Evolutionary conservation across 257 asterid species (phyloP).

Genomic region (Thymus mandschuricus): DNA sequence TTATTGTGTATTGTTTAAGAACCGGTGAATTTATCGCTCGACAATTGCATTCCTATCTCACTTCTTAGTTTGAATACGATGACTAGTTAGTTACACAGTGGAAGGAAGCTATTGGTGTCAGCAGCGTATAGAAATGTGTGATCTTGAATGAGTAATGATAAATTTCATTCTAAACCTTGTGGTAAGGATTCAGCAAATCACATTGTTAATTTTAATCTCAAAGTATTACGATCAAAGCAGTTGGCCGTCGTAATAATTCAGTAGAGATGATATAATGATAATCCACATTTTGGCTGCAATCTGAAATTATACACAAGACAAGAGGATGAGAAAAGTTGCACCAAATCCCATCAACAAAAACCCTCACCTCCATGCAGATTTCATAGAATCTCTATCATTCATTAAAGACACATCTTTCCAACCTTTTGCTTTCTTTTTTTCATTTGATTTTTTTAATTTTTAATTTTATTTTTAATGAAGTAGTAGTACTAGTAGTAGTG

Average conservation of each 20-base stretch:
- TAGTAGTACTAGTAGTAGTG: too few species aligned
- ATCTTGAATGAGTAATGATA: too few species aligned
- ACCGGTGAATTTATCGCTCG: too few species aligned
- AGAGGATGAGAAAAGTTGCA: constrained; percentile 7
- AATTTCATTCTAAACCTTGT: too few species aligned
- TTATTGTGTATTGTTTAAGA: too few species aligned
- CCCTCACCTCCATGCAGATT: constrained; percentile 44
- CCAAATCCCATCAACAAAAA: constrained; percentile 33
- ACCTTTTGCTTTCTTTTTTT: not conserved
- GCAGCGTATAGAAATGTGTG: too few species aligned
- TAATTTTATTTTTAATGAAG: too few species aligned
- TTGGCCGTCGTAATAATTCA: not conserved
- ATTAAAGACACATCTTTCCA: not conserved
- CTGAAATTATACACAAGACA: not conserved
- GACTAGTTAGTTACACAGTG: too few species aligned
- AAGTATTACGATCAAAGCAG: not conserved
- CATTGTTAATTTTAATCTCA: not conserved
- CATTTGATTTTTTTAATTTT: too few species aligned
- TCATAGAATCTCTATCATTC: constrained; percentile 34
- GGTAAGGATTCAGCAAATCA: not conserved
- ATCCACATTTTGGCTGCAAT: constrained; percentile 37
- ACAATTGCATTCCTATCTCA: too few species aligned
- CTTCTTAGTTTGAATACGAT: too few species aligned
- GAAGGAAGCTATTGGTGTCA: too few species aligned
- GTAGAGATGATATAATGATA: constrained; percentile 26